phyloP scores from a whole-genome alignment of 768 basidiomycete species.

The Saitozyma podzolica region DNA sequence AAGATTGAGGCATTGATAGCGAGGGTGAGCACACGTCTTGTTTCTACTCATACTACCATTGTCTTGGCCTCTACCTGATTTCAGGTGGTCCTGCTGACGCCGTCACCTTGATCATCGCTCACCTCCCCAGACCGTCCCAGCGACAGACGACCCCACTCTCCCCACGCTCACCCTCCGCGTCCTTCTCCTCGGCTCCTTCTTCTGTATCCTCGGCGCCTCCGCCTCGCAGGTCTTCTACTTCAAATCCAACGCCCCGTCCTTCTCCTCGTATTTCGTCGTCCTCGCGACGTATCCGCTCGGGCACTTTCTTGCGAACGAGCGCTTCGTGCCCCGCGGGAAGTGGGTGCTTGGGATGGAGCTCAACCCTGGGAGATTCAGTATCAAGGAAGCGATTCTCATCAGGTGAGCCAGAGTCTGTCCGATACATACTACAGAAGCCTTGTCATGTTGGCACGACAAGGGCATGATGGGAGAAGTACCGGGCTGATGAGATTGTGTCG shows the following conservation, averaged over 20 bases:
- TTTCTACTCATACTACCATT: no score
- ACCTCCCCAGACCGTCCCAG: constrained; percentile 41
- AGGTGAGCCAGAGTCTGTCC: constrained; percentile 27
- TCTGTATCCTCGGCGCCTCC: constrained; percentile 50
- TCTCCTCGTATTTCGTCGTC: constrained; percentile 51
- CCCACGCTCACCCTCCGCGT: constrained; percentile 50
- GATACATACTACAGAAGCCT: not conserved
- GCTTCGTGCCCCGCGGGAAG: constrained; percentile 25
- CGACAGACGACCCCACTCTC: constrained; percentile 50
- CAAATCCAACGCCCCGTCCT: constrained; percentile 48
- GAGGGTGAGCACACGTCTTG: constrained; percentile 39
- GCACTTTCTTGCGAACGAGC: constrained; percentile 39
- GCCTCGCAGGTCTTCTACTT: constrained; percentile 52
- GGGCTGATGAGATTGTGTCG: not conserved
- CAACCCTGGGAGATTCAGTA: constrained; percentile 50
- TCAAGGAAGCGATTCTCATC: constrained; percentile 51
- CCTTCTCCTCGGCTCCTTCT: constrained; percentile 47
- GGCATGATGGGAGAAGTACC: not conserved
- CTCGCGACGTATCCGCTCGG: constrained; percentile 52
- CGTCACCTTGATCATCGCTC: not conserved
- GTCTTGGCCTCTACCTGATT: not conserved
- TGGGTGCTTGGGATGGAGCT: constrained; percentile 31
- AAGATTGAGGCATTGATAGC: constrained; percentile 47
- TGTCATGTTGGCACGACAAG: not conserved
- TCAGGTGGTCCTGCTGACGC: not conserved